Evolutionary conservation across 1,139 yeast genomes (phyloP).

Genomic region (Hyphopichia khmerensis): DNA sequence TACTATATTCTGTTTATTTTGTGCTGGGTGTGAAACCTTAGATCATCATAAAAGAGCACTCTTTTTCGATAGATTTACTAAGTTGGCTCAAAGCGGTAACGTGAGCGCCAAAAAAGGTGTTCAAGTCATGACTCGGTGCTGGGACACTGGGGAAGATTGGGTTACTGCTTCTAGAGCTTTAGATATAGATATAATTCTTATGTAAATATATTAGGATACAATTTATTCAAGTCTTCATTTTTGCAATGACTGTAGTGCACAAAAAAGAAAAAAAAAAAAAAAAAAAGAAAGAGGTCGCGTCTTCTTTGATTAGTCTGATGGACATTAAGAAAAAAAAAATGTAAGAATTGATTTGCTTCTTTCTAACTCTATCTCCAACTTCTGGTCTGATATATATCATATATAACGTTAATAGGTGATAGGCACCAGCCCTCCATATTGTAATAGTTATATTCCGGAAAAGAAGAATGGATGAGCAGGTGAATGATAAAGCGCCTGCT

Average conservation of each 20-base stretch:
- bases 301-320: background rate
- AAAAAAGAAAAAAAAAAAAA: background rate
- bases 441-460: background rate
- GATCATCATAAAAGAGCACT: constrained; percentile 31
- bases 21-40: constrained; percentile 59
- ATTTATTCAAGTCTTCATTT: background rate
- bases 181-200: constrained; percentile 39
- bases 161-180: constrained; percentile 45
- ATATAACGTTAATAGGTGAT: no score
- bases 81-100: constrained; percentile 45
- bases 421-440: background rate
- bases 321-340: background rate
- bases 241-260: background rate
- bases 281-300: background rate
- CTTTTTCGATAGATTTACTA: constrained; percentile 37
- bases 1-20: constrained; percentile 53
- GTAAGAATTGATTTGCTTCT: background rate
- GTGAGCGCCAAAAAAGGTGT: constrained; percentile 49
- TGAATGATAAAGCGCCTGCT: background rate
- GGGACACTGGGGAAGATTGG: constrained; percentile 62
- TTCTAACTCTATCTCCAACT: background rate
- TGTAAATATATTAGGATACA: no score
- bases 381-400: no score
- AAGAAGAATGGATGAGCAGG: background rate
- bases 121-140: constrained; percentile 51